These are phyloP conservation scores for Lipomyces japonicus DNA, from an alignment of 805 yeast genomes.

Conservation along the genomic window DNA sequence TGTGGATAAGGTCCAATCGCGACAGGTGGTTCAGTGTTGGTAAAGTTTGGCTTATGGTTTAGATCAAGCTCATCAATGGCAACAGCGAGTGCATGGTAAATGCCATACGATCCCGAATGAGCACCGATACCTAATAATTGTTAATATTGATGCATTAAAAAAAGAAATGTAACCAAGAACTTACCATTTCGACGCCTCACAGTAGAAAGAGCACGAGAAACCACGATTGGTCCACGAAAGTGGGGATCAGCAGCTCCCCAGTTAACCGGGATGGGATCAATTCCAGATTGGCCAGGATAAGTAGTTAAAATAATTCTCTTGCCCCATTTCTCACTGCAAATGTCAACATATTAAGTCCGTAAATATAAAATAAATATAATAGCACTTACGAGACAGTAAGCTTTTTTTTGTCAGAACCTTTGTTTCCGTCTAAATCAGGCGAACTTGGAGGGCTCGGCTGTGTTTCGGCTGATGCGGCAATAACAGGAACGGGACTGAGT, in stretches of 20 bases:
- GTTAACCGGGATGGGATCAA: slow-evolving; percentile 47
- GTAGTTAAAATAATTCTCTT: slow-evolving; percentile 49
- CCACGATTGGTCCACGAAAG: slow-evolving; percentile 51
- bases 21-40: slow-evolving; percentile 62
- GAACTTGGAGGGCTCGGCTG: slow-evolving; percentile 25
- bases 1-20: slow-evolving; percentile 51
- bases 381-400: not conserved
- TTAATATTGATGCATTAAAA: not conserved
- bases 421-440: slow-evolving; percentile 15
- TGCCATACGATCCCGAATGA: slow-evolving; percentile 59
- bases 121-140: slow-evolving; percentile 47
- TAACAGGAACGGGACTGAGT: not conserved
- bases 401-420: not conserved
- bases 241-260: slow-evolving; percentile 54
- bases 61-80: slow-evolving; percentile 56
- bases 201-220: slow-evolving; percentile 50
- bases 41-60: slow-evolving; percentile 54
- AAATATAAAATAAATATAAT: not conserved
- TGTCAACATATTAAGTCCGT: not conserved
- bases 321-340: slow-evolving; percentile 31
- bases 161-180: not conserved
- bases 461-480: slow-evolving; percentile 1
- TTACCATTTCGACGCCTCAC: slow-evolving; percentile 51
- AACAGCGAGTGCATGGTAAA: slow-evolving; percentile 63
- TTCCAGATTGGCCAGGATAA: slow-evolving; percentile 48